Conservation (phyloP, 106 monocot species). For the Allium fistulosum region DNA sequence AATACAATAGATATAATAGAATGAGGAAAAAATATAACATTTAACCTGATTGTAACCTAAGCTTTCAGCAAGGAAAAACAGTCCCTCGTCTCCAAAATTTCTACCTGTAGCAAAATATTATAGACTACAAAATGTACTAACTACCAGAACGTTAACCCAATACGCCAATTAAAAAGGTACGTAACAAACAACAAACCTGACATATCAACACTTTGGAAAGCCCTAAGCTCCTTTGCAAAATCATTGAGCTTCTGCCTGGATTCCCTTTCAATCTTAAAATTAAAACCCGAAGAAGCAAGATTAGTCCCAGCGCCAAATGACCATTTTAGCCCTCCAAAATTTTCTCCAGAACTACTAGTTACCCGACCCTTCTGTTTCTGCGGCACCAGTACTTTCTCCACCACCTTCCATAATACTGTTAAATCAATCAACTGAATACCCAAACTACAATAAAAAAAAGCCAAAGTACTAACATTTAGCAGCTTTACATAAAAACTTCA, state of each 20-base stretch:
- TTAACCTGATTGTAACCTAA: constrained; percentile 92
- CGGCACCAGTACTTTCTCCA: constrained; percentile 64
- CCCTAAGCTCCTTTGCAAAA: constrained; percentile 78
- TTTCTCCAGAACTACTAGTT: constrained; percentile 6
- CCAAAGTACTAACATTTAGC: constrained; percentile 19
- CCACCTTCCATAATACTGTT: constrained; percentile 89
- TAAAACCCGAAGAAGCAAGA: constrained; percentile 27
- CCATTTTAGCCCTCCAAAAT: constrained; percentile 66
- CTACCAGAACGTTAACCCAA: no score
- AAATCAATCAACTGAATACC: no score
- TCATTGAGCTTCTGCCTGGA: constrained; percentile 81
- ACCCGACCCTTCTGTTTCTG: constrained; percentile 24
- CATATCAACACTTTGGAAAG: constrained; percentile 82
- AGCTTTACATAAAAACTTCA: neutral
- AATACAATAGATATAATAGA: neutral
- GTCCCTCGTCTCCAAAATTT: constrained; percentile 91
- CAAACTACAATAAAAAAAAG: constrained; percentile 25
- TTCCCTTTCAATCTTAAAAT: constrained; percentile 63
- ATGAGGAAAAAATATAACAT: constrained; percentile 5
- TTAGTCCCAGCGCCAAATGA: constrained; percentile 87
- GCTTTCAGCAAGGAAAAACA: constrained; percentile 95
- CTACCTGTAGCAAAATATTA: constrained; percentile 53
- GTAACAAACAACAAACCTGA: constrained; percentile 43
- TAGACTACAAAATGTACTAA: neutral
- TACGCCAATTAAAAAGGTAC: no score